These are phyloP conservation scores for Coemansia sp. DNA, from an alignment of 192 early-diverging fungal genomes.

Conservation along the genomic window DNA sequence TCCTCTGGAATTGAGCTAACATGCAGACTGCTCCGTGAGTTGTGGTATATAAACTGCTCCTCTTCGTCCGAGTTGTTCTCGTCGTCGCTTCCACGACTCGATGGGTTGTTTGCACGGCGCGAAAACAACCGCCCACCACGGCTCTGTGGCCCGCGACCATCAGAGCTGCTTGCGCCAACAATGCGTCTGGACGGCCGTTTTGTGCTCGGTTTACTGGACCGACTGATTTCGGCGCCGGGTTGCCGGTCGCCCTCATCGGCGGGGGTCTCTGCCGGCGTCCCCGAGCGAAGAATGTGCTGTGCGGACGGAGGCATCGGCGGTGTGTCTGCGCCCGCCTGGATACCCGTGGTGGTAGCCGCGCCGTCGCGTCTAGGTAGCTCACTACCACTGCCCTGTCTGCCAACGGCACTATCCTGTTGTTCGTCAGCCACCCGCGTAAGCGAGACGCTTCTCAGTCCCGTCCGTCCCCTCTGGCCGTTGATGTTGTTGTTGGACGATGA, in stretches of 20 bases:
- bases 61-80: conserved; percentile 42
- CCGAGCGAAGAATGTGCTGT: conserved; percentile 15
- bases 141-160: conserved; percentile 20
- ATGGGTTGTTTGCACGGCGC: conserved; percentile 31
- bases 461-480: neutral
- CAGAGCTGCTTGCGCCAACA: conserved; percentile 13
- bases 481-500: conserved; percentile 2
- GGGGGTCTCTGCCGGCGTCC: conserved; percentile 43
- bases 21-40: conserved; percentile 53
- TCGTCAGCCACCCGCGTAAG: conserved; percentile 39
- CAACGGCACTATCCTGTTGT: conserved; percentile 8
- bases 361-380: conserved; percentile 24
- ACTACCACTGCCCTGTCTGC: conserved; percentile 29
- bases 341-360: neutral
- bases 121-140: conserved; percentile 28
- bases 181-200: conserved; percentile 18
- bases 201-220: conserved; percentile 10
- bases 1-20: conserved; percentile 55
- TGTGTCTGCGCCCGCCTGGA: conserved; percentile 6
- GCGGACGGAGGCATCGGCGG: conserved; percentile 9
- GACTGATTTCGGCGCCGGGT: conserved; percentile 34
- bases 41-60: conserved; percentile 56
- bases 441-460: conserved; percentile 39
- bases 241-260: conserved; percentile 51
- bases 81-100: conserved; percentile 52